Evolutionary conservation across 495 filamentous ascomycete genomes (phyloP), one percentile per base, ranked within the genome.

Genomic region (Neurospora sp.): DNA sequence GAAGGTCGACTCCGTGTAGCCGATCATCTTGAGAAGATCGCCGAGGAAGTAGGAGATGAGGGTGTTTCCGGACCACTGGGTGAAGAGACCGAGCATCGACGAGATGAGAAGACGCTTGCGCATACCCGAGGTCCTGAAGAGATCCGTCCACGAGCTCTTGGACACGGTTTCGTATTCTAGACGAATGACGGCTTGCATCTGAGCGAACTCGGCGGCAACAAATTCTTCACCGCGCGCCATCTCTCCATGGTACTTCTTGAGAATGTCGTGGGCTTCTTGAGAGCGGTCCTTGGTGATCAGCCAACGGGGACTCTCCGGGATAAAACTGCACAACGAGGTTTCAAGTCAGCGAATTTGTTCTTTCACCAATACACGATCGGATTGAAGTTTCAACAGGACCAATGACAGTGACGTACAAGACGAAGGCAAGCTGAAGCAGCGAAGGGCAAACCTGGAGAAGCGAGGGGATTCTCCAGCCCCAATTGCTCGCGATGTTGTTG

Each of bases 381-480:
- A 31, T 31, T 31, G 27, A 27, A 17, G 69, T 3, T 70, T 22
- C 69, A 12, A 40, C 3, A 53, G 14, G 20, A 22, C 2, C 9
- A 14, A 31, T 9, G 31, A 20, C 3, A 76, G 27, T 31, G 27
- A 31, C 79, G 70, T 70, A 81, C 78, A 85, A 82, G 48, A 89
- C 82, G 59, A 88, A 85, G 9, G 65, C 74, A 69, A 90, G 81
- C 73, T 91, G 90, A 20, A 92, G 73, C 22, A 90, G 74, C 17
- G 86, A 89, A 2, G 87, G 87, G 44, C 79, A 81, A 71, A 84
- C 80, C 78, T 90, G 88, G 7, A 90, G 82, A 22, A 87, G 79
- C 1, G 88, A 91, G 0, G 90, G 90, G 39, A 92, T 89, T 40
- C 89, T 78, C 90, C 89, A 92, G 8, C 87, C 84, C 89, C 89